Base-by-base conservation (phyloP, 768 basidiomycete genomes). In the Boletus patriciae region DNA sequence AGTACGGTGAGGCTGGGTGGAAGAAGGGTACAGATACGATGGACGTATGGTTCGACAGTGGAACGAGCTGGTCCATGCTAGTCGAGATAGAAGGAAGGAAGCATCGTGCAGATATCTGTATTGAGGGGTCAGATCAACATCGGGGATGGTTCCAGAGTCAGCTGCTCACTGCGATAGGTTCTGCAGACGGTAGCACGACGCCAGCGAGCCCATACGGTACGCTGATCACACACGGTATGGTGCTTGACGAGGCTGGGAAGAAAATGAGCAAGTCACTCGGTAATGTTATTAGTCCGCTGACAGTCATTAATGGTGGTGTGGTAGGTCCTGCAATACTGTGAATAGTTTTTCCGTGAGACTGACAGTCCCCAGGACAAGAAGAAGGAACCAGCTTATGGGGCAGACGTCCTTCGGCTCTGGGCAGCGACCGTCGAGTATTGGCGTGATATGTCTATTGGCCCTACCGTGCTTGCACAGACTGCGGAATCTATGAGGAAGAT, bases 41-140 rank as follows among this genome's bases (percentile, higher is more conserved):
- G 87, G 96, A 99, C 70, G 96, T 99, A 16, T 99, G 96, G 96
- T 98, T 98, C 63, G 96, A 99, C 73, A 95, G 92, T 63, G 96
- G 96, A 5, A 86, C 90, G 3, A 91, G 94, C 4, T 99, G 96
- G 96, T 86, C 92, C 2, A 81, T 92, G 77, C 74, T 96, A 18
- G 74, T 74, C 45, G 21, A 65, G 52, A 77, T 71, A 19, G 72
- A 75, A 18, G 74, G 67, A 23, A 63, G 76, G 60, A 73, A 68
- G 31, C 75, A 80, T 50, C 74, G 77, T 42, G 91, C 94, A 1
- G 94, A 98, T 65, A 79, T 98, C 29, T 96, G 92, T 67, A 75
- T 99, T 29, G 96, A 99, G 66, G 97, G 97, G 15, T 90, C 91
- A 2, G 96, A 99, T 72, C 96, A 98, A 71, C 96, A 99, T 71